Evolutionary conservation across 1,284 basidiomycete genomes (phyloP).

Genomic region (Thecaphora thlaspeos): DNA sequence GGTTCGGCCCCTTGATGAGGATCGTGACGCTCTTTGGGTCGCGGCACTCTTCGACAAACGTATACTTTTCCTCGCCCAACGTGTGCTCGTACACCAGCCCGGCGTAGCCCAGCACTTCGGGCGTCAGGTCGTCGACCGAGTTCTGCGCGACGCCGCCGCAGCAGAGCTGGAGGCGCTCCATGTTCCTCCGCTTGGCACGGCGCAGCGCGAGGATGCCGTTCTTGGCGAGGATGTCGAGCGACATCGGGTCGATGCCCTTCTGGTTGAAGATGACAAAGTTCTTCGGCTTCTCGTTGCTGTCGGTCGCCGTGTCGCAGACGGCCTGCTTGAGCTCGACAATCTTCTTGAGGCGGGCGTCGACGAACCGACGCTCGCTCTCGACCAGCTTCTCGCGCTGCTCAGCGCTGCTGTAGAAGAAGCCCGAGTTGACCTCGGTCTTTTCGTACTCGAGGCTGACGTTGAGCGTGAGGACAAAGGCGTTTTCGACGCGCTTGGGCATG

Average conservation of each 20-base stretch:
- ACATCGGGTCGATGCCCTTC: slow-evolving; percentile 98
- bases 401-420: slow-evolving; percentile 98
- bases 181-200: slow-evolving; percentile 81
- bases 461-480: slow-evolving; percentile 90
- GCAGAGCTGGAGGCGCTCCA: slow-evolving; percentile 64
- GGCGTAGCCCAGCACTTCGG: slow-evolving; percentile 90
- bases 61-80: slow-evolving; percentile 97
- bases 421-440: slow-evolving; percentile 99
- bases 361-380: slow-evolving; percentile 90
- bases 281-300: slow-evolving; percentile 64
- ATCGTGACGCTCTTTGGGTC: slow-evolving; percentile 95
- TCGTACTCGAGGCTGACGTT: slow-evolving; percentile 99
- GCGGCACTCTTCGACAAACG: slow-evolving; percentile 95
- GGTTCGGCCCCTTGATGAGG: slow-evolving; percentile 83
- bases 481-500: slow-evolving; percentile 98
- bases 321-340: slow-evolving; percentile 95
- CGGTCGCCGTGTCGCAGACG: slow-evolving; percentile 69
- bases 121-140: slow-evolving; percentile 92
- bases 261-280: slow-evolving; percentile 97
- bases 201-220: slow-evolving; percentile 92
- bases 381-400: slow-evolving; percentile 99
- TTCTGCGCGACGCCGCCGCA: slow-evolving; percentile 96
- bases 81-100: slow-evolving; percentile 99
- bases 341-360: slow-evolving; percentile 92
- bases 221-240: slow-evolving; percentile 93